A percentile compares a stretch with the other conserved stretches of the same genome.
Conservation (phyloP, 441 rosid genomes). For the Iberis amara region DNA sequence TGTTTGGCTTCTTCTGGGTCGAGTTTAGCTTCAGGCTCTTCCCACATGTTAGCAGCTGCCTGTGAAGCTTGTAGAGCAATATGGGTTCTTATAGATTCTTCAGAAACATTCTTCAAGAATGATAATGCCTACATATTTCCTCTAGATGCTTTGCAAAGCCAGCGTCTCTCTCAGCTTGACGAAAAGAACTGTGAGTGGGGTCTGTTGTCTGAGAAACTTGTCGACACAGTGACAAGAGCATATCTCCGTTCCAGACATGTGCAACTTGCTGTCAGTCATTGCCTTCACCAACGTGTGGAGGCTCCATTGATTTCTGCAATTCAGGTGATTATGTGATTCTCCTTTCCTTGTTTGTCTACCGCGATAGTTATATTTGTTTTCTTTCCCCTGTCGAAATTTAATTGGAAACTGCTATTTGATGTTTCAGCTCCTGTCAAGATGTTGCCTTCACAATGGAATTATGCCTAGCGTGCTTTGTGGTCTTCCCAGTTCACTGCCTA, state of each 20-base stretch:
- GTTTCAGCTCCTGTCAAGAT: conserved; percentile 78
- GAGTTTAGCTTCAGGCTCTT: conserved; percentile 69
- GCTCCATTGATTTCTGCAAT: conserved; percentile 52
- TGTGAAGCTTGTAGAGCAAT: conserved; percentile 80
- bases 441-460: conserved; percentile 76
- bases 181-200: conserved; percentile 57
- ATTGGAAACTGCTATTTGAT: conserved; percentile 20
- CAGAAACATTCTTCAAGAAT: conserved; percentile 48
- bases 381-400: conserved; percentile 14
- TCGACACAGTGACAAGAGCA: conserved; percentile 65
- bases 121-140: conserved; percentile 57
- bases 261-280: conserved; percentile 66
- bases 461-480: conserved; percentile 85
- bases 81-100: conserved; percentile 67
- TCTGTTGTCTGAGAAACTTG: conserved; percentile 56
- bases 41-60: conserved; percentile 71
- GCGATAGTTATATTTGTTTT: not conserved
- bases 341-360: conserved; percentile 10
- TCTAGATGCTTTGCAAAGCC: conserved; percentile 53
- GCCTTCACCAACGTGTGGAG: conserved; percentile 78
- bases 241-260: conserved; percentile 75
- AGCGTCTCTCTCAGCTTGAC: conserved; percentile 51
- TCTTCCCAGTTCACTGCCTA: conserved; percentile 82
- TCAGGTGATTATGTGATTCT: conserved; percentile 51
- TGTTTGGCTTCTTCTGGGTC: conserved; percentile 82